These are phyloP conservation scores for Cerrena zonata DNA, from an alignment of 1,284 basidiomycete genomes.

Conservation along the genomic window DNA sequence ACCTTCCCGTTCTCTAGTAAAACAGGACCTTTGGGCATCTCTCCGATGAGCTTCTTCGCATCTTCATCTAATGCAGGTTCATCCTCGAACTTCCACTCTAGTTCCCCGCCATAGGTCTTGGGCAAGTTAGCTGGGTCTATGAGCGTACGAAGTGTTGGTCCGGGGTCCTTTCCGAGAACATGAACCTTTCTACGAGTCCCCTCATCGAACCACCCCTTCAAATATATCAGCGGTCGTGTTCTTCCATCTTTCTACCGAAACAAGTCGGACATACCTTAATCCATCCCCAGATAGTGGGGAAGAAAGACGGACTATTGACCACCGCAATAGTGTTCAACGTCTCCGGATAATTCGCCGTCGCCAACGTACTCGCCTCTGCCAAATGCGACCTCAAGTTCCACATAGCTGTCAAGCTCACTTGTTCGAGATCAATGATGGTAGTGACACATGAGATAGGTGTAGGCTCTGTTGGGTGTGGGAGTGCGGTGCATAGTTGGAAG, in stretches of 20 bases:
- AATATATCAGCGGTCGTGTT: constrained; percentile 5
- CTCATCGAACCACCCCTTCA: constrained; percentile 70
- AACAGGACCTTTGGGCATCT: constrained; percentile 48
- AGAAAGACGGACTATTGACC: constrained; percentile 73
- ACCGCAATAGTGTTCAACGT: constrained; percentile 59
- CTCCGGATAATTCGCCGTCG: constrained; percentile 76
- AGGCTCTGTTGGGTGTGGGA: constrained; percentile 49
- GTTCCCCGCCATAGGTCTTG: constrained; percentile 57
- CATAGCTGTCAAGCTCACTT: constrained; percentile 55
- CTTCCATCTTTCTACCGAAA: neutral
- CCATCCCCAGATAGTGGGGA: constrained; percentile 75
- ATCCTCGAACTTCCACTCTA: constrained; percentile 63
- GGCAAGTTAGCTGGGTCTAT: constrained; percentile 57
- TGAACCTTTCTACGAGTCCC: constrained; percentile 68
- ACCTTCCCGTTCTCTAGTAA: constrained; percentile 39
- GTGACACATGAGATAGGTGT: constrained; percentile 59
- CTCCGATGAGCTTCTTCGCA: constrained; percentile 34
- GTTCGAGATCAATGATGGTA: constrained; percentile 69
- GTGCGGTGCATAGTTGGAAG: constrained; percentile 56
- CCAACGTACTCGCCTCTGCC: constrained; percentile 66
- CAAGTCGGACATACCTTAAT: constrained; percentile 49
- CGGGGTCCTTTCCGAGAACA: constrained; percentile 55
- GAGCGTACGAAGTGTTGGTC: constrained; percentile 43
- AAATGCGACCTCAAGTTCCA: constrained; percentile 66
- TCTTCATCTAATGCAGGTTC: constrained; percentile 60